These are phyloP conservation scores for Fomitopsis schrenkii DNA, from an alignment of 1,284 basidiomycete species.

Conservation along the genomic window DNA sequence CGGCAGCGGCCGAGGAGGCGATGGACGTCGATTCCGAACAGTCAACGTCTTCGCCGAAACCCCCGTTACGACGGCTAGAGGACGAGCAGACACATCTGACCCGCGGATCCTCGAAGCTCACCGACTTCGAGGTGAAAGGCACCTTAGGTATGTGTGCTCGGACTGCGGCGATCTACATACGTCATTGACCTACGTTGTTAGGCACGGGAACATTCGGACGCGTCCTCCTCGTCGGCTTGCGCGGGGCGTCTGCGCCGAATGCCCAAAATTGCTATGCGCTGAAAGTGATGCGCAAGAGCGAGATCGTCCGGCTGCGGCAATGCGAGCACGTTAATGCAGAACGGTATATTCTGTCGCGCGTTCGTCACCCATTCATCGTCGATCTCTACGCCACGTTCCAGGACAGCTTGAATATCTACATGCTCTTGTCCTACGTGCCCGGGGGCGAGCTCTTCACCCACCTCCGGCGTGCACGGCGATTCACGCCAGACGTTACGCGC, in stretches of 20 bases:
- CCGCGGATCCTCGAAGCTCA: conserved; percentile 56
- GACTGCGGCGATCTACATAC: not conserved
- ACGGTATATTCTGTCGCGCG: conserved; percentile 88
- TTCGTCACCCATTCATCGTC: conserved; percentile 80
- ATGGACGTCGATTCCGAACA: conserved; percentile 25
- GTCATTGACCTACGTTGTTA: conserved; percentile 22
- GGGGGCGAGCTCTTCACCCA: conserved; percentile 97
- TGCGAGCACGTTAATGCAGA: conserved; percentile 99
- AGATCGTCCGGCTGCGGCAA: conserved; percentile 94
- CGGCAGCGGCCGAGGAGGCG: conserved; percentile 15
- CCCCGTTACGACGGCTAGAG: conserved; percentile 57
- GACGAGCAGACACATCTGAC: conserved; percentile 64
- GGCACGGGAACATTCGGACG: conserved; percentile 94
- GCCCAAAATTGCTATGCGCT: conserved; percentile 78
- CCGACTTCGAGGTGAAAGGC: conserved; percentile 78
- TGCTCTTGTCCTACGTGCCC: conserved; percentile 98
- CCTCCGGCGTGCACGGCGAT: conserved; percentile 87
- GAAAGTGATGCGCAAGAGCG: conserved; percentile 90
- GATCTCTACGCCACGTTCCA: conserved; percentile 95
- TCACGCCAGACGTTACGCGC: conserved; percentile 96
- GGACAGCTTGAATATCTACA: conserved; percentile 94
- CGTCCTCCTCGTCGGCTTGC: conserved; percentile 80
- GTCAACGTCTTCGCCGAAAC: conserved; percentile 25
- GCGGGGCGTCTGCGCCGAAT: conserved; percentile 41
- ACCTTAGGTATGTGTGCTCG: conserved; percentile 54